Conservation (phyloP, 768 basidiomycete genomes). For the Rhodotorula diobovata region DNA sequence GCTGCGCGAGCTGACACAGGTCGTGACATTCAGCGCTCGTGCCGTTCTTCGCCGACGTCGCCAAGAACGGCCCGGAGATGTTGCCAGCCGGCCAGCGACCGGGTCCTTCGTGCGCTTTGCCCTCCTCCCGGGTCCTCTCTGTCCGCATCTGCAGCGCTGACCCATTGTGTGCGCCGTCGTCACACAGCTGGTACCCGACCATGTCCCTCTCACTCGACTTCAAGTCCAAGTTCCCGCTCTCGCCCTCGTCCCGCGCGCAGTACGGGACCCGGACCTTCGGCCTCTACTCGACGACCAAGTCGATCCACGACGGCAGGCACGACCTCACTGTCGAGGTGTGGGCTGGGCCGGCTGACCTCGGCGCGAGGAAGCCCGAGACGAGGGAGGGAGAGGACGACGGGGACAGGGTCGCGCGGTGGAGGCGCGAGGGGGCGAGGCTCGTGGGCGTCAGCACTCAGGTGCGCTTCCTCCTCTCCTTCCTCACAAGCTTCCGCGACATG, state of each 20-base stretch:
- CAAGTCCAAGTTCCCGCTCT: constrained; percentile 25
- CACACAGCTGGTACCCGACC: constrained; percentile 28
- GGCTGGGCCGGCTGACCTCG: constrained; percentile 17
- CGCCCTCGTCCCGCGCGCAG: background rate
- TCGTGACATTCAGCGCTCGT: constrained; percentile 9
- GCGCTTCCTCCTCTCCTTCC: background rate
- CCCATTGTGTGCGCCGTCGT: background rate
- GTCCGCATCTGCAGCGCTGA: background rate
- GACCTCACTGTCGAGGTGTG: constrained; percentile 35
- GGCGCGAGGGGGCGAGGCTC: constrained; percentile 11
- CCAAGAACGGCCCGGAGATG: constrained; percentile 25
- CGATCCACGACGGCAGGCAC: constrained; percentile 25
- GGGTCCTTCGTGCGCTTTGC: constrained; percentile 4
- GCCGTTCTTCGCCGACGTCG: constrained; percentile 34
- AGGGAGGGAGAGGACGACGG: background rate
- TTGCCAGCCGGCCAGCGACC: background rate
- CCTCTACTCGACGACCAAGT: constrained; percentile 17
- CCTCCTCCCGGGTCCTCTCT: background rate
- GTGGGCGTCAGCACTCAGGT: constrained; percentile 36
- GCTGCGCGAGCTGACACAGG: background rate
- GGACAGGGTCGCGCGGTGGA: constrained; percentile 2
- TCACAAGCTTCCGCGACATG: background rate
- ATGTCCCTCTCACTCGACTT: constrained; percentile 27
- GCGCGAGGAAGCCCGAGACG: background rate
- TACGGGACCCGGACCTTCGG: constrained; percentile 16